Conservation (phyloP, 352 stramenopile genomes). For the Phytopythium sindhum region DNA sequence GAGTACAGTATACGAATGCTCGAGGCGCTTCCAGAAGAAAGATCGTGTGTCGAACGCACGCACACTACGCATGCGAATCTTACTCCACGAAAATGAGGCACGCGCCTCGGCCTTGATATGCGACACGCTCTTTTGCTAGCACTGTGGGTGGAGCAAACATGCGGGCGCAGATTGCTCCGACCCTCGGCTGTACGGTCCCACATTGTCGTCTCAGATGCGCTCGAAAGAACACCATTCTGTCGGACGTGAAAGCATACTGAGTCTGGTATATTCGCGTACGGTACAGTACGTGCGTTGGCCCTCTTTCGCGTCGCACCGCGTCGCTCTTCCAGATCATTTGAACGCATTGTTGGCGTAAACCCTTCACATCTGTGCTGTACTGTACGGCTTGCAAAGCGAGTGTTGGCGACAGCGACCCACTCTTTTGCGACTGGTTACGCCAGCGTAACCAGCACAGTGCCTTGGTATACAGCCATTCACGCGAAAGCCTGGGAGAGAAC, state of each 20-base stretch:
- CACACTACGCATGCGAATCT: neutral
- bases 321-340: neutral
- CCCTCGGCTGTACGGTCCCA: neutral
- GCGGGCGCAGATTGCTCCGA: neutral
- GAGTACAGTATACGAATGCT: neutral
- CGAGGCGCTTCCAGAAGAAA: neutral
- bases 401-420: too few relatives aligned
- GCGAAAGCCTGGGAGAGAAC: neutral
- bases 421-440: neutral
- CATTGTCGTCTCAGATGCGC: neutral
- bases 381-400: too few relatives aligned
- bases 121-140: neutral
- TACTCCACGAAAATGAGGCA: too few relatives aligned
- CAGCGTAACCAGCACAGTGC: too few relatives aligned
- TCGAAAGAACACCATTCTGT: neutral
- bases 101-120: neutral
- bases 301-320: slow-evolving; percentile 1
- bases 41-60: neutral
- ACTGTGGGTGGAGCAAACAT: neutral
- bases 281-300: neutral
- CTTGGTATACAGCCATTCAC: neutral
- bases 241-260: neutral
- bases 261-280: neutral
- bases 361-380: neutral
- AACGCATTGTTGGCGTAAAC: too few relatives aligned